Conservation (phyloP, 75 land plant species). For the Pseudotsuga menziesii region DNA sequence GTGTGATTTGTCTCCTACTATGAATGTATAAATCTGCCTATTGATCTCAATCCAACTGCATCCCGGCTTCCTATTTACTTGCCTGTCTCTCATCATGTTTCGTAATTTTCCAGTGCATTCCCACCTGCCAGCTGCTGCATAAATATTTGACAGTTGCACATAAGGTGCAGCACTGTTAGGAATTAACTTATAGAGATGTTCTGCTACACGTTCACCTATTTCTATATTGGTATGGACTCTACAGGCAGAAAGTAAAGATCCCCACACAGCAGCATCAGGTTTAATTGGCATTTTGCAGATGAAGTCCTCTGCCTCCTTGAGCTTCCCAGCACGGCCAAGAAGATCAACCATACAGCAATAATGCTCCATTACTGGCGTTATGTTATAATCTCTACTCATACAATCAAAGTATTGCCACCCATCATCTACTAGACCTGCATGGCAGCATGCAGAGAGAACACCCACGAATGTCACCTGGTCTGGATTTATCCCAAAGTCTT, state of each 20-base stretch:
- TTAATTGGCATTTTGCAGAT: constrained; percentile 30
- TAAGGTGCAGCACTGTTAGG: constrained; percentile 29
- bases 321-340: constrained; percentile 39
- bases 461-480: constrained; percentile 49
- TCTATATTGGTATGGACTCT: constrained; percentile 26
- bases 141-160: constrained; percentile 27
- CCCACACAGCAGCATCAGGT: constrained; percentile 43
- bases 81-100: not conserved
- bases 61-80: not conserved
- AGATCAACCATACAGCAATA: constrained; percentile 60
- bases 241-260: constrained; percentile 46
- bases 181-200: constrained; percentile 33
- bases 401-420: constrained; percentile 30
- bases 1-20: not conserved
- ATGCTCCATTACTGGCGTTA: constrained; percentile 41
- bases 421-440: constrained; percentile 45
- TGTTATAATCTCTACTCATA: constrained; percentile 33
- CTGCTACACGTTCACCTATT: constrained; percentile 22
- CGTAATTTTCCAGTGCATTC: not conserved
- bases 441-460: constrained; percentile 43
- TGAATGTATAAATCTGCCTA: not conserved
- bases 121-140: not conserved
- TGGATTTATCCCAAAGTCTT: constrained; percentile 26
- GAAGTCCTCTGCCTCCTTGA: constrained; percentile 37
- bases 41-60: not conserved